Base-by-base conservation (phyloP, 2,329 filamentous ascomycete genomes). In the Sclerotinia subarctica region DNA sequence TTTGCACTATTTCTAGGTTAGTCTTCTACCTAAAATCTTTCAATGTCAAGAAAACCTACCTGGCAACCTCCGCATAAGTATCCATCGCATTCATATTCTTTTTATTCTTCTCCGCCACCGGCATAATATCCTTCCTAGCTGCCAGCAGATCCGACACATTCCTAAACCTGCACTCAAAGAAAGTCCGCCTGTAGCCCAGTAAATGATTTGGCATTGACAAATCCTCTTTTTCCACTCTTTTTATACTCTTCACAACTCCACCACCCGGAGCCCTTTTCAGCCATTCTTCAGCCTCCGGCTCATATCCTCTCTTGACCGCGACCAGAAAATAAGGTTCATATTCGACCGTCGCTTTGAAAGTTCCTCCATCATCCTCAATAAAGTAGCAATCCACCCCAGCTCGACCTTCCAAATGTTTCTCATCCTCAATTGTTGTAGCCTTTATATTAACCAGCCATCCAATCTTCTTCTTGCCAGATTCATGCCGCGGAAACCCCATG, bases 401-500 rank as follows among this genome's bases (percentile, higher is more conserved):
- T 72, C 93, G 88, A 49, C 95, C 95, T 7, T 92, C 92, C 1
- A 91, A 89, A 57, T 91, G 85, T 73, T 92, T 91, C 21, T 94
- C 86, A 77, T 98, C 94, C 78, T 97, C 82, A 57, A 99, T 85
- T 17, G 88, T 88, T 0, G 95, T 98, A 51, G 93, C 89, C 78
- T 97, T 92, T 81, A 98, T 92, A 77, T 98, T 99, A 74, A 94
- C 92, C 5, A 99, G 86, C 95, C 95, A 99, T 72, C 96, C 94
- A 62, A 91, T 86, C 77, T 89, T 91, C 74, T 82, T 84, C 80
- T 90, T 93, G 59, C 93, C 95, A 44, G 92, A 89, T 72, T 99
- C 96, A 78, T 94, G 97, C 63, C 94, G 90, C 46, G 89, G 85
- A 78, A 99, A 99, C 65, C 95, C 96, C 88, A 98, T 95, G 70